Conservation (phyloP, 495 filamentous ascomycete species). For the Pseudomonodictys pantanalensis region DNA sequence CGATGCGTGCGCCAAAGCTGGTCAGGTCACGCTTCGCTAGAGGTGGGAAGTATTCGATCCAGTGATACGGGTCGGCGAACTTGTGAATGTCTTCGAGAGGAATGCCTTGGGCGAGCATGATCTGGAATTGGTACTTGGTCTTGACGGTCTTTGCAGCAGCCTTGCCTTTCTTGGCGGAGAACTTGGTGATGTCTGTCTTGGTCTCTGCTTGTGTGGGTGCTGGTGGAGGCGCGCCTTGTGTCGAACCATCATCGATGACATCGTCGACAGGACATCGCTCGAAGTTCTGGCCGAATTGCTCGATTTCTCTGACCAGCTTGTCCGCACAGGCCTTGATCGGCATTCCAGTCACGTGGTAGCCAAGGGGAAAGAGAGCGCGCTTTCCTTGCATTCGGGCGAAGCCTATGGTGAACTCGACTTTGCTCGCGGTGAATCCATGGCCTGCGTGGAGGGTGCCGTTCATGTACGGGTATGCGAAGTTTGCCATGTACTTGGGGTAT, state of each 20-base stretch:
- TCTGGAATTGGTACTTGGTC: constrained; percentile 86
- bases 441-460: constrained; percentile 92
- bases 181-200: constrained; percentile 82
- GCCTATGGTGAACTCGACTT: constrained; percentile 86
- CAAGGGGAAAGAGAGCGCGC: constrained; percentile 79
- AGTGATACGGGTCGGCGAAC: constrained; percentile 84
- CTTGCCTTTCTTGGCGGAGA: constrained; percentile 92
- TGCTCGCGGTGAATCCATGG: constrained; percentile 83
- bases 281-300: constrained; percentile 85
- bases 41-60: constrained; percentile 82
- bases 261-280: constrained; percentile 56
- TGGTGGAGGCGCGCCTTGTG: constrained; percentile 33
- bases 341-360: constrained; percentile 96
- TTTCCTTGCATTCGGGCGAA: constrained; percentile 87
- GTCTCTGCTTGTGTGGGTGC: constrained; percentile 58
- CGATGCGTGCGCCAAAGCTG: constrained; percentile 79
- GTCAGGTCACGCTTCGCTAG: constrained; percentile 75
- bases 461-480: constrained; percentile 72
- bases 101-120: constrained; percentile 82
- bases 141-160: constrained; percentile 85
- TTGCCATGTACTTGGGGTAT: constrained; percentile 81
- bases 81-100: constrained; percentile 82
- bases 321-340: constrained; percentile 97
- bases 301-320: constrained; percentile 83
- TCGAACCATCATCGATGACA: constrained; percentile 50